Base-by-base conservation (phyloP, 2,329 filamentous ascomycete species). In the Xylaria sp. region DNA sequence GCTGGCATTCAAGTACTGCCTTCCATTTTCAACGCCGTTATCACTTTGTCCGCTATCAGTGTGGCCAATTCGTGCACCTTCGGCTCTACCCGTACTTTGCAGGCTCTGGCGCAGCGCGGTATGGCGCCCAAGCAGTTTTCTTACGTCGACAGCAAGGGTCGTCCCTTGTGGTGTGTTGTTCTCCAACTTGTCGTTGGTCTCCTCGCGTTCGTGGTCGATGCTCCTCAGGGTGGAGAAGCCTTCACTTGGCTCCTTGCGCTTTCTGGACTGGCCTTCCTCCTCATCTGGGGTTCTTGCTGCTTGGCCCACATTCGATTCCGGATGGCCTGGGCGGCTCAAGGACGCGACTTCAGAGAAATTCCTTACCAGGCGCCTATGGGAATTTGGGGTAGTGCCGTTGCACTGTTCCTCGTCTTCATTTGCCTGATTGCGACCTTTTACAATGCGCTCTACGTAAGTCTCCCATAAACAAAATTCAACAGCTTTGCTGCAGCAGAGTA, bases 391-490 rank as follows among this genome's bases (percentile, higher is more conserved):
- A 91, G 87, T 48, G 90, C 79, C 76, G 72, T 91, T 52, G 89
- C 88, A 9, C 76, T 92, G 53, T 62, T 76, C 53, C 80, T 93
- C 68, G 89, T 90, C 74, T 67, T 79, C 18, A 71, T 92, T 7
- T 86, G 89, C 57, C 77, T 93, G 48, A 76, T 90, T 44, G 88
- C 88, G 5, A 86, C 89, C 56, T 88, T 90, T 71, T 91, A 88
- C 80, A 84, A 82, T 57, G 83, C 84, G 6, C 81, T 90, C 52
- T 86, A 78, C 60, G 75, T 77, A 69, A 73, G 76, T 69, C 11
- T 57, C 16, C 23, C 18, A 10, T 16, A 18, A 3, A 30, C 10
- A 35, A 30, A 4, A 50, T 13, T 6, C 2, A n/a, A 1, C 2
- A 16, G 9, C 6, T 7, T 10, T 16, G 9, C 10, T 34, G 4